A percentile compares a stretch with the other conserved stretches of the same genome.
These are phyloP conservation scores for Teunomyces lycoperdinae DNA, from an alignment of 805 yeast genomes.

Conservation along the genomic window DNA sequence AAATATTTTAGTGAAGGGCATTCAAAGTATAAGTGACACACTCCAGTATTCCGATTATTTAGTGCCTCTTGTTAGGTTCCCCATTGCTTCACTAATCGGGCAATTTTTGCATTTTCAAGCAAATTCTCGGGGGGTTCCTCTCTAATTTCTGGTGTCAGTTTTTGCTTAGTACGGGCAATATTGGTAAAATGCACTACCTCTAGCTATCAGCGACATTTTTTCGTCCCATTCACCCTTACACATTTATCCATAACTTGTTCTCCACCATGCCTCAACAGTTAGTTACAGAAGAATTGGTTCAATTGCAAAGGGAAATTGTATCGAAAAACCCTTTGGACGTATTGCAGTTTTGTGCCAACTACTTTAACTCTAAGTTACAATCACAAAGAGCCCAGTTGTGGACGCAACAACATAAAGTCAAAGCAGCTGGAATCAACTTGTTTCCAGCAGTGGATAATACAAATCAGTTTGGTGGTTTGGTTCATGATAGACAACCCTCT, in stretches of 20 bases:
- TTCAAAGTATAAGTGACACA: too few species aligned
- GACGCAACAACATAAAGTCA: constrained; percentile 48
- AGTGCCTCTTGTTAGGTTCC: too few species aligned
- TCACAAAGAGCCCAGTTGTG: constrained; percentile 54
- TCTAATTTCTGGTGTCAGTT: background rate
- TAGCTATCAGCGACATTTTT: constrained; percentile 1
- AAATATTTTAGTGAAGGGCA: background rate
- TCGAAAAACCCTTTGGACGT: constrained; percentile 62
- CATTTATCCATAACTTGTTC: background rate
- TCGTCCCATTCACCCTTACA: constrained; percentile 1
- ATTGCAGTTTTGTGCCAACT: constrained; percentile 72
- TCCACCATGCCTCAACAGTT: constrained; percentile 13
- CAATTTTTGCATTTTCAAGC: too few species aligned
- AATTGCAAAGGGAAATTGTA: constrained; percentile 54
- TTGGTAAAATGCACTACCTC: background rate
- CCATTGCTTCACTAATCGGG: background rate
- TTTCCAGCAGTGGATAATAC: constrained; percentile 38
- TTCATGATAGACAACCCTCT: constrained; percentile 39
- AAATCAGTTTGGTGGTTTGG: constrained; percentile 27
- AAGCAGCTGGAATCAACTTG: constrained; percentile 48
- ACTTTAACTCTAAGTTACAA: constrained; percentile 61
- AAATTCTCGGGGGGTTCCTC: too few species aligned
- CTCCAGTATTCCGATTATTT: too few species aligned
- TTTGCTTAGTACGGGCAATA: background rate
- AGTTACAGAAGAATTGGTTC: constrained; percentile 52